phyloP scores from a whole-genome alignment of 805 yeast genomes.

The Hanseniaspora pseudoguilliermondii region DNA sequence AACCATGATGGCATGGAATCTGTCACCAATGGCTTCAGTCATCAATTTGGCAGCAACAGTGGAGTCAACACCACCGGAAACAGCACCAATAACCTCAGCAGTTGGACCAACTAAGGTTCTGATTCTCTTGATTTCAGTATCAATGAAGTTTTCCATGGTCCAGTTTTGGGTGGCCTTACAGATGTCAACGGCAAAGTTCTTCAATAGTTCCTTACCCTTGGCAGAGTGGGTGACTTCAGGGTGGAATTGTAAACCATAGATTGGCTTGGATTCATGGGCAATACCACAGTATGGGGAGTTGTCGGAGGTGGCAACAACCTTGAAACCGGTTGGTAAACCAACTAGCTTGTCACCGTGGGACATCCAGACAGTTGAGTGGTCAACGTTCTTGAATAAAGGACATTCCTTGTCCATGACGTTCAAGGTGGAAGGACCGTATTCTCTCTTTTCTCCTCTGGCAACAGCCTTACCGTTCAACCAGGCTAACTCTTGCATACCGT shows the following conservation, averaged over 20 bases:
- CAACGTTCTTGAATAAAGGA: slow-evolving; percentile 74
- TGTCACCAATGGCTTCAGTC: slow-evolving; percentile 96
- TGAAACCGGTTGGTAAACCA: slow-evolving; percentile 79
- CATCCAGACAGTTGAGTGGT: slow-evolving; percentile 97
- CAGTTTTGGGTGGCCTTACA: slow-evolving; percentile 82
- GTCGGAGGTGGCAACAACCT: slow-evolving; percentile 76
- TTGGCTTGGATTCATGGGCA: slow-evolving; percentile 55
- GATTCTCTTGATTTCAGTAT: slow-evolving; percentile 89
- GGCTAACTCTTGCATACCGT: slow-evolving; percentile 98
- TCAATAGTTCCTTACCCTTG: slow-evolving; percentile 75
- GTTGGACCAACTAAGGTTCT: slow-evolving; percentile 86
- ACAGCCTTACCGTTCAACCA: slow-evolving; percentile 91
- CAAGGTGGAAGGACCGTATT: slow-evolving; percentile 91
- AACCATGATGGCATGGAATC: slow-evolving; percentile 96
- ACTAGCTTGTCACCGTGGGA: slow-evolving; percentile 95
- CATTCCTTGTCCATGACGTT: slow-evolving; percentile 54
- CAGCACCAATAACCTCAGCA: slow-evolving; percentile 98
- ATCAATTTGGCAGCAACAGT: slow-evolving; percentile 97
- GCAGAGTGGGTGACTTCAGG: slow-evolving; percentile 97
- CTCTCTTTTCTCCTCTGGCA: slow-evolving; percentile 92
- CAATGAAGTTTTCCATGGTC: slow-evolving; percentile 97
- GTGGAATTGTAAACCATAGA: slow-evolving; percentile 96
- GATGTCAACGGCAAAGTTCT: slow-evolving; percentile 84
- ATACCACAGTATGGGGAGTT: slow-evolving; percentile 96
- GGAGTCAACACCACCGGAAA: slow-evolving; percentile 98